Evolutionary conservation across 164 flowering plant species (phyloP).

Genomic region (Macadamia tetraphylla): DNA sequence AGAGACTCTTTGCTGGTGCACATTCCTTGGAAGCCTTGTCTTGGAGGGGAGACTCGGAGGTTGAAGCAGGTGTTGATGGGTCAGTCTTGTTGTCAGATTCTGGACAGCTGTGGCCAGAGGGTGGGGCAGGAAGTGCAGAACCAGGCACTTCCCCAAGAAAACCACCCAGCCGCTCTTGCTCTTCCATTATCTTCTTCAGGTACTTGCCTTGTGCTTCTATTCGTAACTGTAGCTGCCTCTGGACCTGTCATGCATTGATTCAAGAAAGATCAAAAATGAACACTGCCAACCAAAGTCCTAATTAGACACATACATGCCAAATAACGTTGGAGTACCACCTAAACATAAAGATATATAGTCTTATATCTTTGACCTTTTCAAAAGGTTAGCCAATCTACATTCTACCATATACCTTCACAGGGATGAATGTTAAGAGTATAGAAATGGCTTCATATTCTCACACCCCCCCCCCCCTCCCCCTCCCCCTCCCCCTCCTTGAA

Average conservation of each 20-base stretch:
- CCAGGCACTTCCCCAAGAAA: constrained; percentile 50
- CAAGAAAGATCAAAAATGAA: no score
- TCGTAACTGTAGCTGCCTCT: constrained; percentile 84
- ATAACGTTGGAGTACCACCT: neutral
- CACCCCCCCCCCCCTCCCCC: no score
- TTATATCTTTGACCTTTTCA: neutral
- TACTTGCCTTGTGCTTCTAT: constrained; percentile 98
- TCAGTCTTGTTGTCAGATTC: constrained; percentile 60
- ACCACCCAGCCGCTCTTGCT: constrained; percentile 82
- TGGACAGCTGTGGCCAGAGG: constrained; percentile 35
- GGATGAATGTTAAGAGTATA: no score
- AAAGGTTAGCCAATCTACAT: neutral
- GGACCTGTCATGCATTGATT: constrained; percentile 47
- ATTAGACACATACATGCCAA: neutral
- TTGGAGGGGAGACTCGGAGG: constrained; percentile 52
- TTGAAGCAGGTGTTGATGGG: constrained; percentile 77
- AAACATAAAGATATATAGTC: neutral
- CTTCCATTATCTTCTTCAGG: constrained; percentile 89
- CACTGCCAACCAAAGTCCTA: no score
- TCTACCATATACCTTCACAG: no score
- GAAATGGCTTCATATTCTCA: no score
- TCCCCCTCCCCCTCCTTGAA: neutral
- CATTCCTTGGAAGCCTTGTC: constrained; percentile 41
- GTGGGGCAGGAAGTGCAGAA: constrained; percentile 27
- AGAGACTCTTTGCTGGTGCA: constrained; percentile 41